Conservation (phyloP, 1,139 yeast species). For the Kurtzmaniella quercitrusa region DNA sequence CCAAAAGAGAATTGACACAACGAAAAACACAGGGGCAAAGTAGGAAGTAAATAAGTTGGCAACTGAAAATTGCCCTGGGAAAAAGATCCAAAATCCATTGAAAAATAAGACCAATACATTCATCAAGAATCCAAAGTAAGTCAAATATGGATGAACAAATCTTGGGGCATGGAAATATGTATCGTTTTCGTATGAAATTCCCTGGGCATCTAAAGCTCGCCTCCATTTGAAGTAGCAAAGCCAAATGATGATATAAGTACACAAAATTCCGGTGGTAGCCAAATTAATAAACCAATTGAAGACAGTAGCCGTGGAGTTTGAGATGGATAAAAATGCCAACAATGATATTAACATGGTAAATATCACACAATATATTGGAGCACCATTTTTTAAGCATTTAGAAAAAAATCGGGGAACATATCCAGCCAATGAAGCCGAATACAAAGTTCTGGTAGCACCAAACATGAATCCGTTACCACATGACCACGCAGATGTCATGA, state of each 20-base stretch:
- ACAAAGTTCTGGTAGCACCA: slow-evolving; percentile 33
- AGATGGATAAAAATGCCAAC: slow-evolving; percentile 28
- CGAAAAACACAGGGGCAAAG: slow-evolving; percentile 35
- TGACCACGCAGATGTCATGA: slow-evolving; percentile 35
- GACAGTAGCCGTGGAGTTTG: slow-evolving; percentile 24
- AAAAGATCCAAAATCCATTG: slow-evolving; percentile 41
- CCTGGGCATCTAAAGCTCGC: slow-evolving; percentile 31
- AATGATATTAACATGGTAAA: slow-evolving; percentile 20
- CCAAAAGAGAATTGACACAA: slow-evolving; percentile 28
- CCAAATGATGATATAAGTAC: slow-evolving; percentile 50
- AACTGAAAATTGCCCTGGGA: slow-evolving; percentile 34
- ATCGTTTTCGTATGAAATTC: slow-evolving; percentile 19
- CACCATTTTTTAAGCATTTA: slow-evolving; percentile 30
- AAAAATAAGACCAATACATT: slow-evolving; percentile 27
- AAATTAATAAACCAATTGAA: slow-evolving; percentile 38
- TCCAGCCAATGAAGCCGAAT: slow-evolving; percentile 35
- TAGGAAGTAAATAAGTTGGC: slow-evolving; percentile 37
- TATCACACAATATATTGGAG: slow-evolving; percentile 31
- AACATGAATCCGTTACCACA: slow-evolving; percentile 37
- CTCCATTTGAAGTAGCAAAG: slow-evolving; percentile 40
- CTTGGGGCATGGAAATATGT: slow-evolving; percentile 25
- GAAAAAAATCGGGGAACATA: slow-evolving; percentile 33
- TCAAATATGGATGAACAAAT: slow-evolving; percentile 29
- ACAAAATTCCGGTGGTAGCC: slow-evolving; percentile 50
- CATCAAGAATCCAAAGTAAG: slow-evolving; percentile 29